A percentile compares a stretch with the other conserved stretches of the same genome.
These are phyloP conservation scores for Trichoderma arundinaceum DNA, from an alignment of 2,329 filamentous ascomycete species.

Conservation along the genomic window DNA sequence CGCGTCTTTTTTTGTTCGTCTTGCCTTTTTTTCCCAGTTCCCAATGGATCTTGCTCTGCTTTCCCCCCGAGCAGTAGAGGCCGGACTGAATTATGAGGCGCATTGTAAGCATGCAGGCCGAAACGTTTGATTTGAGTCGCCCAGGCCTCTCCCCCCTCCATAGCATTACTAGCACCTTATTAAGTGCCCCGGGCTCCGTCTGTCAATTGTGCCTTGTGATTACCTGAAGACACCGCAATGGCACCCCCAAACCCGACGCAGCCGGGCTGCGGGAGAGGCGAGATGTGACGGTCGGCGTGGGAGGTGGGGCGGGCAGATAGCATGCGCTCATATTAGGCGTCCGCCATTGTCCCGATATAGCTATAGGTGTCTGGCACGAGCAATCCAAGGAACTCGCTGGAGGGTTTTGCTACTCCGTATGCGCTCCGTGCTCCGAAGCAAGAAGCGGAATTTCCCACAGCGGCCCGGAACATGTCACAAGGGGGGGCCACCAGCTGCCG, in stretches of 20 bases:
- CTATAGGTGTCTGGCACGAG: background rate
- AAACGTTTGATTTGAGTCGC: no score
- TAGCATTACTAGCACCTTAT: no score
- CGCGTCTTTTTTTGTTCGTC: background rate
- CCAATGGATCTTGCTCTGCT: background rate
- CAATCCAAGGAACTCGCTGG: no score
- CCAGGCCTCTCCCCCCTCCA: background rate
- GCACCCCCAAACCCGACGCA: slow-evolving; percentile 5
- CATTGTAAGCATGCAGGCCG: background rate
- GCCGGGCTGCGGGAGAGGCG: slow-evolving; percentile 11
- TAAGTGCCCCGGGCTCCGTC: no score
- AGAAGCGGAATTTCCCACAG: no score
- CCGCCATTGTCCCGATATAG: slow-evolving; percentile 10
- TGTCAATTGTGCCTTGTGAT: no score
- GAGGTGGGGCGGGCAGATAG: slow-evolving; percentile 5
- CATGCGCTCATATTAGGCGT: slow-evolving; percentile 7
- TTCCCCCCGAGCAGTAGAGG: background rate
- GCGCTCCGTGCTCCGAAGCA: no score
- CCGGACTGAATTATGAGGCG: background rate
- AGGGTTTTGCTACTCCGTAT: no score
- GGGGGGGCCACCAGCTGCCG: no score
- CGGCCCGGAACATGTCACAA: no score
- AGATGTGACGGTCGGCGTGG: background rate
- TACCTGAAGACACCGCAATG: no score
- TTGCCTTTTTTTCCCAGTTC: background rate